Evolutionary conservation across 495 filamentous ascomycete species (phyloP), one percentile per base, ranked within the genome.

Genomic region (Penicillium fimorum): DNA sequence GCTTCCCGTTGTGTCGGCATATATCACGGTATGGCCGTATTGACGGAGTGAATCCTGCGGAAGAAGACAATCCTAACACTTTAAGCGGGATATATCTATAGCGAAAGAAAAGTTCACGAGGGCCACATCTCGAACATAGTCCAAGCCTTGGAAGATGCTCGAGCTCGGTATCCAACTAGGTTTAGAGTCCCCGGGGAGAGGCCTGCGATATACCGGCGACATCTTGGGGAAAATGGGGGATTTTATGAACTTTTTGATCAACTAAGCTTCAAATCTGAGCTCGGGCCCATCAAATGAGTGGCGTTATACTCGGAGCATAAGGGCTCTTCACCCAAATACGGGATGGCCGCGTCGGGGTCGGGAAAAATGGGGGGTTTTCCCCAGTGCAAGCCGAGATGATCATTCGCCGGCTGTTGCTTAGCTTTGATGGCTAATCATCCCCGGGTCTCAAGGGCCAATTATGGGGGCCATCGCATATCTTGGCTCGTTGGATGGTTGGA

Each of bases 111-210:
- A 33, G 11, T 11, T 47, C 35, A 44, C 17, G 8, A 15, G 18
- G 18, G 47, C 12, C 47, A 24, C 6, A 22, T 37, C 46, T 58
- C 47, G 64, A 55, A 51, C 33, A 63, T 38, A 44, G 12, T 61
- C 55, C 58, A 56, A 17, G 44, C 35, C 30, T 24, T 10, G 15
- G 18, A 55, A 44, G 49, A 45, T 29, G 35, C 40, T 12, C 33
- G 30, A 42, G 24, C 13, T 44, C n/a, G 18, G 33, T 13, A 13
- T 32, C 4, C 1, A 29, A 41, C 24, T 60, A 45, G 50, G 47
- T 47, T 25, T 49, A 18, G 64, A 47, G 48, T 59, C 65, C 63
- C 63, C 65, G 52, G 56, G 65, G 65, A 66, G 65, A 57, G 20
- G 47, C 43, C 49, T 49, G 53, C 33, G 32, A 30, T 22, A 43